These are phyloP conservation scores for Rhododendron kiyosumense DNA, from an alignment of 148 eudicot genomes.

Conservation along the genomic window DNA sequence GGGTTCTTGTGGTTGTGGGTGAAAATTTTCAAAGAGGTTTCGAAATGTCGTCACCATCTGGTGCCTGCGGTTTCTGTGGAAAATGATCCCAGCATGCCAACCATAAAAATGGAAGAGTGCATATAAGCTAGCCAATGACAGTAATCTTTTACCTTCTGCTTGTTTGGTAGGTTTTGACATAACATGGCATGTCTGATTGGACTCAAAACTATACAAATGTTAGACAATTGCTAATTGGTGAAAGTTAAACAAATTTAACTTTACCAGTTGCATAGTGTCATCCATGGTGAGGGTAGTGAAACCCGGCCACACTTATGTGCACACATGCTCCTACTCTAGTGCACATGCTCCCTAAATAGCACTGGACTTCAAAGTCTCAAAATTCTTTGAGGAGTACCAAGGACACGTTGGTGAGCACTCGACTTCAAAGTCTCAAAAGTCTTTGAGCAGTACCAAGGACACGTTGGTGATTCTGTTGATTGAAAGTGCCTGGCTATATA, in stretches of 20 bases:
- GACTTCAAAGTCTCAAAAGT: no score
- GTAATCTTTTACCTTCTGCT: neutral
- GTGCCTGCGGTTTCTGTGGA: neutral
- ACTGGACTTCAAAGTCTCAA: no score
- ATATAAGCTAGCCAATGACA: neutral
- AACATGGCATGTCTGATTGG: neutral
- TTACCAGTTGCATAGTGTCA: neutral
- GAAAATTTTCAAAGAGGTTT: neutral
- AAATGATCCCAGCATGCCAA: neutral
- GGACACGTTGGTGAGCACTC: no score
- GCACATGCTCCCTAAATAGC: no score
- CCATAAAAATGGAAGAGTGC: neutral
- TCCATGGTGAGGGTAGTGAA: neutral
- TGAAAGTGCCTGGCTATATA: no score
- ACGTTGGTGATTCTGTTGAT: no score
- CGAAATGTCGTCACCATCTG: neutral
- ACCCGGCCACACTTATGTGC: neutral
- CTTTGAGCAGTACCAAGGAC: no score
- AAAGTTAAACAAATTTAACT: no score
- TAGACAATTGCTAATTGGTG: neutral
- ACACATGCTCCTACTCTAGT: no score
- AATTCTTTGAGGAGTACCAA: no score
- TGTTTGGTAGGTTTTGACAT: neutral
- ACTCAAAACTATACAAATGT: neutral
- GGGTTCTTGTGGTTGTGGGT: neutral